Percentiles rank a stretch among this genome's conserved stretches.
phyloP scores from a whole-genome alignment of 2,329 filamentous ascomycete species.

The Xylaria sp. region DNA sequence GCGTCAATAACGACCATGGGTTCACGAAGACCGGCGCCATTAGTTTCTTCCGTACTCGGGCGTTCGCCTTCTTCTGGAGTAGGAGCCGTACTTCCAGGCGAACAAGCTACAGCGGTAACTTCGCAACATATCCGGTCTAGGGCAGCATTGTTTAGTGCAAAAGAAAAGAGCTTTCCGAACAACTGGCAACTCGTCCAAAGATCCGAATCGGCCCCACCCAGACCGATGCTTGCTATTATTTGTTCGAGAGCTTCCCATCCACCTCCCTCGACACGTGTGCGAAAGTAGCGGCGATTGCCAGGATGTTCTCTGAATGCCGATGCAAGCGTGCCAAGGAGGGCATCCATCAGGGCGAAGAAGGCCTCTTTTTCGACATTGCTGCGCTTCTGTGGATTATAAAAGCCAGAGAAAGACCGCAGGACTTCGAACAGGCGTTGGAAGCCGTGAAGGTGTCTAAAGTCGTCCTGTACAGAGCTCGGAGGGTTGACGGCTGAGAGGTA shows the following conservation, averaged over 20 bases:
- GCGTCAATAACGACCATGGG: constrained; percentile 47
- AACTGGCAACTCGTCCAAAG: constrained; percentile 75
- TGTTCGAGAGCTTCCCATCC: constrained; percentile 84
- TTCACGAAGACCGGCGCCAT: constrained; percentile 42
- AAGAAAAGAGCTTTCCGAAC: constrained; percentile 83
- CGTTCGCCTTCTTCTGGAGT: constrained; percentile 39
- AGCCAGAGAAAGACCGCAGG: constrained; percentile 76
- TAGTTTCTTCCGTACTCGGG: constrained; percentile 29
- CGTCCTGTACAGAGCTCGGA: constrained; percentile 71
- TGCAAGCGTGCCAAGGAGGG: constrained; percentile 77
- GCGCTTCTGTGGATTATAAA: constrained; percentile 75
- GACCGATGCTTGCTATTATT: constrained; percentile 73
- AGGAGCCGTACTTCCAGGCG: constrained; percentile 24
- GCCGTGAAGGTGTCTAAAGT: constrained; percentile 82
- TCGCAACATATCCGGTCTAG: constrained; percentile 74
- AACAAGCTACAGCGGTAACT: constrained; percentile 35
- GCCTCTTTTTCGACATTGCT: constrained; percentile 69
- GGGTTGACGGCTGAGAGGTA: constrained; percentile 61
- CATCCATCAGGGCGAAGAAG: constrained; percentile 76
- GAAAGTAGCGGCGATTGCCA: constrained; percentile 90
- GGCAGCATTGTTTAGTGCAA: constrained; percentile 81
- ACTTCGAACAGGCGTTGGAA: constrained; percentile 79
- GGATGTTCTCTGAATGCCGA: constrained; percentile 80
- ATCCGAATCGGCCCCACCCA: constrained; percentile 73
- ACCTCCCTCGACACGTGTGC: constrained; percentile 75